Evolutionary conservation across 179 eudicot species (phyloP), one percentile per base, ranked within the genome.

Genomic region (Beta lomatogona): DNA sequence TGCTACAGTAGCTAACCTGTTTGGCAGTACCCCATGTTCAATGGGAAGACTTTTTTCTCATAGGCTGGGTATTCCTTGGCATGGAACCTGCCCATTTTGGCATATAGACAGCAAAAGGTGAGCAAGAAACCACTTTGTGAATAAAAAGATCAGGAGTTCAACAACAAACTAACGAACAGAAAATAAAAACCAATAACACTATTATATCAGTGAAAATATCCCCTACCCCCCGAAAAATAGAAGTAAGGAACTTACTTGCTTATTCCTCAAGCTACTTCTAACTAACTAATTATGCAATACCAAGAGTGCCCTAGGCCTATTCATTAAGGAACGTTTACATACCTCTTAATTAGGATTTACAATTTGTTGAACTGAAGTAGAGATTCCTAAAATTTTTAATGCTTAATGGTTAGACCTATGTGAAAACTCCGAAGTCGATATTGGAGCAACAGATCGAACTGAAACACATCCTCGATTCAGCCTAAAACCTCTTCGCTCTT

Each of bases 41-140:
- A 86, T 4, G 99, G 99, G 80, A 96, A 96, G 6, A 68, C 77
- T 77, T 86, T 73, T 80, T 91, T 90, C 15, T 96, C 91, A 79
- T 88, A 94, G 60, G 89, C 92, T 64, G 99, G 99, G 84, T 96
- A 96, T 82, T 94, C 99, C 86, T 92, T 96, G 19, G 99, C 98
- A 84, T 96, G 99, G 80, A 96, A 96, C 95, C 99, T 96, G 89
- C 78, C 81, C 64, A 55, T 63, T 80, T 80, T 31, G 55, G 22
- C 59, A 79, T 12, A 50, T 44, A 19, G 13, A 61, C 50, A 59
- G 25, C 25, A 22, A 10, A 77, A 70, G 53, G 13, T 13, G 15
- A 75, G 59, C 25, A 31, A 22, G 50, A 46, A 28, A 36, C 10
- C 28, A 6, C 9, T 41, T 46, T 41, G 21, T 16, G 36, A 50